Conservation (phyloP, 306 rosid genomes). For the Casuarina equisetifolia region DNA sequence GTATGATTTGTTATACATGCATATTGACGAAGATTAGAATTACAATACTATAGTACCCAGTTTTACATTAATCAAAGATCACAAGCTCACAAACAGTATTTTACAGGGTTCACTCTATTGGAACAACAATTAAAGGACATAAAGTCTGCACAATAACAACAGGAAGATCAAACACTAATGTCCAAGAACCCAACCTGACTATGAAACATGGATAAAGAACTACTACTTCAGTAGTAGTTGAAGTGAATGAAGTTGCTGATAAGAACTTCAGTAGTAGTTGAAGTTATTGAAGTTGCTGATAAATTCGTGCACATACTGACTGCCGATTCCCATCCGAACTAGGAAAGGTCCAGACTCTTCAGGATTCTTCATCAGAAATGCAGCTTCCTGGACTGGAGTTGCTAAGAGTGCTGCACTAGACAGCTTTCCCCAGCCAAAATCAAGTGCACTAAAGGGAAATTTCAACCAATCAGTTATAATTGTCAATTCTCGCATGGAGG, state of each 20-base stretch:
- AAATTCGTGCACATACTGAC: conserved; percentile 9
- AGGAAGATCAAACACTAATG: not conserved
- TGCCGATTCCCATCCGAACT: conserved; percentile 25
- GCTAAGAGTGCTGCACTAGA: conserved; percentile 19
- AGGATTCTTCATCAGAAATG: conserved; percentile 27
- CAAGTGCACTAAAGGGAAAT: conserved; percentile 19
- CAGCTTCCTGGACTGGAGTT: conserved; percentile 33
- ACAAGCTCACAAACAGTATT: not conserved
- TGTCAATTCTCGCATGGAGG: conserved; percentile 36
- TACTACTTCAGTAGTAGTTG: not conserved
- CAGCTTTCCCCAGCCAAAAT: conserved; percentile 32
- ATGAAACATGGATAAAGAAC: not conserved
- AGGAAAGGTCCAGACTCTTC: conserved; percentile 22
- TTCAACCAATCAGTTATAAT: conserved; percentile 30
- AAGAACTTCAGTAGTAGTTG: not conserved
- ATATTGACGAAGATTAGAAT: not conserved
- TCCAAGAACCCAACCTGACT: not conserved
- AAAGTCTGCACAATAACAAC: not conserved
- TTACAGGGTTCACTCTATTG: not conserved
- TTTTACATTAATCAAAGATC: not conserved
- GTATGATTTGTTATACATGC: not conserved
- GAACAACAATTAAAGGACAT: not conserved
- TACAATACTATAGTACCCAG: not conserved
- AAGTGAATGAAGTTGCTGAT: conserved; percentile 13
- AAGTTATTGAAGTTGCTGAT: conserved; percentile 14